These are phyloP conservation scores for Delonix regia DNA, from an alignment of 306 rosid genomes.

Conservation along the genomic window DNA sequence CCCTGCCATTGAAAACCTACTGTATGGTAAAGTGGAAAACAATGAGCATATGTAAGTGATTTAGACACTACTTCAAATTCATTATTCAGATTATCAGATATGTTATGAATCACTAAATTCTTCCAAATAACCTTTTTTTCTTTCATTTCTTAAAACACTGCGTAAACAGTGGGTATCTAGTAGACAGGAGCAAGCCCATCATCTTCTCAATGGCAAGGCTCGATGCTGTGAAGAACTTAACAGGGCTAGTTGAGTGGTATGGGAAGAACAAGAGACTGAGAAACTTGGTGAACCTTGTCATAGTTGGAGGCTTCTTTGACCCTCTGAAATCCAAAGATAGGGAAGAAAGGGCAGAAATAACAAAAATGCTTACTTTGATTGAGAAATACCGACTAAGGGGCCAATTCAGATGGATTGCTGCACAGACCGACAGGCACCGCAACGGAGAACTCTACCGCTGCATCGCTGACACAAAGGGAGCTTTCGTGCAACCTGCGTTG, in stretches of 20 bases:
- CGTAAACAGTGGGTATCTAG: conserved; percentile 70
- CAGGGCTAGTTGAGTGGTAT: conserved; percentile 84
- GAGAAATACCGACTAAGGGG: conserved; percentile 71
- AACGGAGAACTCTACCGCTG: conserved; percentile 88
- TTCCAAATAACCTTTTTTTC: conserved; percentile 4
- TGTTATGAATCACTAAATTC: neutral
- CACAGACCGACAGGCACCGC: conserved; percentile 75
- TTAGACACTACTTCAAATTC: neutral
- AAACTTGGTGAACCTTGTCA: conserved; percentile 79
- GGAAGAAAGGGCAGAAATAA: conserved; percentile 80
- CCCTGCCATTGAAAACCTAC: conserved; percentile 71
- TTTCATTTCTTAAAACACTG: neutral
- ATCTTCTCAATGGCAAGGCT: conserved; percentile 93
- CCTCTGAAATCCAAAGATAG: conserved; percentile 82
- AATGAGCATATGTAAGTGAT: conserved; percentile 68
- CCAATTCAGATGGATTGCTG: conserved; percentile 92
- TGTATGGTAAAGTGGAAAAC: conserved; percentile 65
- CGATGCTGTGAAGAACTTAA: conserved; percentile 84
- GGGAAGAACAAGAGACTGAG: conserved; percentile 75
- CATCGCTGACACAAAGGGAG: conserved; percentile 90
- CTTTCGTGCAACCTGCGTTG: conserved; percentile 91
- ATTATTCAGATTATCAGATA: neutral
- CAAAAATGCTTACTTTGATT: conserved; percentile 69
- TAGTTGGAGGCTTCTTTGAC: conserved; percentile 95
- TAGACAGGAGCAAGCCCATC: conserved; percentile 70